phyloP scores from a whole-genome alignment of 202 grass and related monocot genomes.

The Elaeis oleifera region DNA sequence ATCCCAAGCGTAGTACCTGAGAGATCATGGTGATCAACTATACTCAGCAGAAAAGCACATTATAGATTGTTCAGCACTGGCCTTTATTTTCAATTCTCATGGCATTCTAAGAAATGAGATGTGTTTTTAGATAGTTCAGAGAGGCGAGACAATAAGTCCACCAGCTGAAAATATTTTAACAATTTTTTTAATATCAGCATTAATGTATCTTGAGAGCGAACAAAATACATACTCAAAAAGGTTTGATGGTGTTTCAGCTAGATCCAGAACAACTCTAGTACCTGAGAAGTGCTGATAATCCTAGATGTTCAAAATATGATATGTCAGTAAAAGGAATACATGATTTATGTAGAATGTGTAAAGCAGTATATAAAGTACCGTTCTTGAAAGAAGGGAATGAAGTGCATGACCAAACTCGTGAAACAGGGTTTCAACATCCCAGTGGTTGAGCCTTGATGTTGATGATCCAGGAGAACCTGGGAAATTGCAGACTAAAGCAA shows the following conservation, averaged over 20 bases:
- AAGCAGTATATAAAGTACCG: conserved; percentile 34
- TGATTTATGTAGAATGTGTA: conserved; percentile 10
- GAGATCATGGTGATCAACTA: too few relatives aligned
- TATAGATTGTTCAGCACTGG: too few relatives aligned
- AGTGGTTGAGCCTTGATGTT: conserved; percentile 68
- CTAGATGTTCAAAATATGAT: conserved; percentile 29
- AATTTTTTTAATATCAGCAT: too few relatives aligned
- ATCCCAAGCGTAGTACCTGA: conserved; percentile 89
- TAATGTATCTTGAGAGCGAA: too few relatives aligned
- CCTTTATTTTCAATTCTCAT: too few relatives aligned
- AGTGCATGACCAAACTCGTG: conserved; percentile 96
- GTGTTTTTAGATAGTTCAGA: too few relatives aligned
- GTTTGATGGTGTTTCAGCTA: conserved; percentile 88
- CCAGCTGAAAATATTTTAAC: too few relatives aligned
- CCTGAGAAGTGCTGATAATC: conserved; percentile 99
- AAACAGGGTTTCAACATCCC: conserved; percentile 88
- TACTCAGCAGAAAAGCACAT: conserved; percentile 6
- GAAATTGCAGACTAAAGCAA: conserved; percentile 88
- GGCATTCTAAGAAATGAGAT: too few relatives aligned
- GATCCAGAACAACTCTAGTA: conserved; percentile 89
- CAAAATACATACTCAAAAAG: conserved; percentile 72
- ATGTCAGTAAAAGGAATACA: too few relatives aligned
- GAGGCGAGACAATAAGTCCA: too few relatives aligned
- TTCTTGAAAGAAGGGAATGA: conserved; percentile 96
- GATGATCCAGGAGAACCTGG: conserved; percentile 40